phyloP scores from a whole-genome alignment of 257 asterid genomes.

The Coffea canephora region DNA sequence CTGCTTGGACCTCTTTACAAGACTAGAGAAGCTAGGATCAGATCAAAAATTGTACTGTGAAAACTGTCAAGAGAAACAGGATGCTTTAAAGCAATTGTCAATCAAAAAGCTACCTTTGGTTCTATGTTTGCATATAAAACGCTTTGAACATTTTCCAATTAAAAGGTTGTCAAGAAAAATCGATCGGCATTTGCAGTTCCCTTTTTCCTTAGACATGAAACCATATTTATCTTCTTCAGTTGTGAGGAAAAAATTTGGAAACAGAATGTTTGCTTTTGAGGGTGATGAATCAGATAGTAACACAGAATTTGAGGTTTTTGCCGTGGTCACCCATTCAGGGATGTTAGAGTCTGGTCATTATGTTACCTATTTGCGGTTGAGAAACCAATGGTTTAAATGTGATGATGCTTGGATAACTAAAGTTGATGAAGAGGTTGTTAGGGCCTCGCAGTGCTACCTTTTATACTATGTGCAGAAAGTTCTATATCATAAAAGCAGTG shows the following conservation, averaged over 20 bases:
- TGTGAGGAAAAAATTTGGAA: conserved; percentile 54
- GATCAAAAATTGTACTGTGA: conserved; percentile 64
- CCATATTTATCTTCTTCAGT: conserved; percentile 66
- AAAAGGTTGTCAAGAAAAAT: conserved; percentile 63
- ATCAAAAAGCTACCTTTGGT: conserved; percentile 63
- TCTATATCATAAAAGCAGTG: conserved; percentile 42
- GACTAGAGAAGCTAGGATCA: conserved; percentile 59
- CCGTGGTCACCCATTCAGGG: conserved; percentile 77
- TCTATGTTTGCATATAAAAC: conserved; percentile 61
- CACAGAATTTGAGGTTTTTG: conserved; percentile 68
- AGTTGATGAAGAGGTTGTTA: conserved; percentile 62
- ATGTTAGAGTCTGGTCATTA: conserved; percentile 75
- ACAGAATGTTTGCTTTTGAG: conserved; percentile 45
- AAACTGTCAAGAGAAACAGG: conserved; percentile 58
- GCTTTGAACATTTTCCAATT: conserved; percentile 60
- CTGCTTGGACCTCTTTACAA: conserved; percentile 66
- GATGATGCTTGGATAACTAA: conserved; percentile 79
- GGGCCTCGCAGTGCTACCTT: conserved; percentile 65
- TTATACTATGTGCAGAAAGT: conserved; percentile 58
- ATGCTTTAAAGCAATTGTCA: conserved; percentile 65
- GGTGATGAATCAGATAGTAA: conserved; percentile 46
- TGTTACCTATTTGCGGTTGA: conserved; percentile 55
- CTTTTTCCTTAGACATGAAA: conserved; percentile 66
- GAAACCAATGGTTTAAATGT: conserved; percentile 69
- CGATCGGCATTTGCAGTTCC: conserved; percentile 65